Conservation (phyloP, 2,329 filamentous ascomycete species). For the Exophiala lecanii-corni region DNA sequence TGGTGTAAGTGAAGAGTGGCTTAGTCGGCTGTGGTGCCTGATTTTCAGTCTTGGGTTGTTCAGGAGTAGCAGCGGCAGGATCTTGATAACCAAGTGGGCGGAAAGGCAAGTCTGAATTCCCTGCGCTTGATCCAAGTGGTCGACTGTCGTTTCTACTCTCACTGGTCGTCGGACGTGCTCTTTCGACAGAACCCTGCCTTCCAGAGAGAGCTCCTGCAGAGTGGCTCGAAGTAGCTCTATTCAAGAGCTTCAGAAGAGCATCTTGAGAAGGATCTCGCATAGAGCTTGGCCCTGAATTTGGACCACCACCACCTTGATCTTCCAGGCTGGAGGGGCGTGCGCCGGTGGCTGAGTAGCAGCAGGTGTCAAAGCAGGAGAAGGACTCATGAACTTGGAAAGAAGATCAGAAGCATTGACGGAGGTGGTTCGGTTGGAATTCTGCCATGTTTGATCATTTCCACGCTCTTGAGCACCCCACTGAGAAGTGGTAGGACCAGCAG, state of each 20-base stretch:
- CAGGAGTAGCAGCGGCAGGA: slow-evolving; percentile 29
- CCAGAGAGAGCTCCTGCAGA: background rate
- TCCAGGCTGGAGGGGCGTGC: slow-evolving; percentile 26
- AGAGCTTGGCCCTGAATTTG: slow-evolving; percentile 20
- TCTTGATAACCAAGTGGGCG: slow-evolving; percentile 31
- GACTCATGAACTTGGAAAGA: slow-evolving; percentile 52
- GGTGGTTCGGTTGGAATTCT: slow-evolving; percentile 27
- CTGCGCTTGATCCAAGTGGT: slow-evolving; percentile 14
- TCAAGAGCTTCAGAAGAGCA: slow-evolving; percentile 79
- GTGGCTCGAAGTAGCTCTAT: slow-evolving; percentile 54
- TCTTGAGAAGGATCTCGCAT: slow-evolving; percentile 66
- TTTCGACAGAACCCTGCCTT: slow-evolving; percentile 12
- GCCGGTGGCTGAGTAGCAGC: slow-evolving; percentile 22
- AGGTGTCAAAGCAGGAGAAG: slow-evolving; percentile 32
- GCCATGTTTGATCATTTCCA: slow-evolving; percentile 24
- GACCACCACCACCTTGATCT: slow-evolving; percentile 19
- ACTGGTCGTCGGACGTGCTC: slow-evolving; percentile 3
- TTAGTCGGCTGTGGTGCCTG: slow-evolving; percentile 35
- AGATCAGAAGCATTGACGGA: slow-evolving; percentile 52
- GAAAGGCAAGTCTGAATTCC: slow-evolving; percentile 31
- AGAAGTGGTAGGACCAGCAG: background rate
- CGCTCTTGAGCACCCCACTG: slow-evolving; percentile 30
- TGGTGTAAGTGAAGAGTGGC: slow-evolving; percentile 64
- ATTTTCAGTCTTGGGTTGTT: slow-evolving; percentile 32
- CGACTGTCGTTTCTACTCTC: slow-evolving; percentile 13